Percentiles rank a stretch among this genome's conserved stretches.
Conservation (phyloP, 2,329 filamentous ascomycete genomes). For the Sarocladiaceae sp. region DNA sequence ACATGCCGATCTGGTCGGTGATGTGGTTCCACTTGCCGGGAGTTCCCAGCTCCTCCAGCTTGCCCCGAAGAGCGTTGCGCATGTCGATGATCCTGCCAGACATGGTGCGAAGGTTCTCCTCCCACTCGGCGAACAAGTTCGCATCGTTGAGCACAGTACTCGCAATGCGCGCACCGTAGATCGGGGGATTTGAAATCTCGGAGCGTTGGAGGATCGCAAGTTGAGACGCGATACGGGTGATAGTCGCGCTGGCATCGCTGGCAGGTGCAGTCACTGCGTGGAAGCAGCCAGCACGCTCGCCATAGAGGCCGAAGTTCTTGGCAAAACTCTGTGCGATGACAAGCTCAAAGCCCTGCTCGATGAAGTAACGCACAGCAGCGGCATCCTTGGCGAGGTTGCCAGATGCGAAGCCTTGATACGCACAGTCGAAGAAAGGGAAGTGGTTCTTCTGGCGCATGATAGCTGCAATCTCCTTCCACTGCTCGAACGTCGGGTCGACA, state of each 20-base stretch:
- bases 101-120: constrained; percentile 88
- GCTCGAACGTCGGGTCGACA: constrained; percentile 86
- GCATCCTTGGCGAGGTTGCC: constrained; percentile 80
- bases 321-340: constrained; percentile 90
- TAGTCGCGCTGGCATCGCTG: constrained; percentile 56
- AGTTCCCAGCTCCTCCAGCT: constrained; percentile 78
- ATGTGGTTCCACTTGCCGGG: constrained; percentile 96
- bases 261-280: constrained; percentile 78
- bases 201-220: constrained; percentile 91
- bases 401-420: constrained; percentile 96
- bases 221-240: constrained; percentile 70
- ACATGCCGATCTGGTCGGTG: constrained; percentile 99
- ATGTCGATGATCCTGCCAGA: constrained; percentile 90
- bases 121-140: constrained; percentile 81
- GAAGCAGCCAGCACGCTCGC: constrained; percentile 93
- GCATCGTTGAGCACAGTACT: constrained; percentile 77
- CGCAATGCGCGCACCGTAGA: constrained; percentile 88
- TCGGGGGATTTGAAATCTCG: constrained; percentile 94
- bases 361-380: constrained; percentile 89
- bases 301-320: constrained; percentile 97
- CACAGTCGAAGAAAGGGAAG: constrained; percentile 97
- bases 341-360: constrained; percentile 85
- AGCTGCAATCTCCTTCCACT: constrained; percentile 85
- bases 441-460: constrained; percentile 72
- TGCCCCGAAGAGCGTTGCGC: constrained; percentile 69